Evolutionary conservation across 108 stramenopile species (phyloP).

Genomic region (Cylindrotheca fusiformis): DNA sequence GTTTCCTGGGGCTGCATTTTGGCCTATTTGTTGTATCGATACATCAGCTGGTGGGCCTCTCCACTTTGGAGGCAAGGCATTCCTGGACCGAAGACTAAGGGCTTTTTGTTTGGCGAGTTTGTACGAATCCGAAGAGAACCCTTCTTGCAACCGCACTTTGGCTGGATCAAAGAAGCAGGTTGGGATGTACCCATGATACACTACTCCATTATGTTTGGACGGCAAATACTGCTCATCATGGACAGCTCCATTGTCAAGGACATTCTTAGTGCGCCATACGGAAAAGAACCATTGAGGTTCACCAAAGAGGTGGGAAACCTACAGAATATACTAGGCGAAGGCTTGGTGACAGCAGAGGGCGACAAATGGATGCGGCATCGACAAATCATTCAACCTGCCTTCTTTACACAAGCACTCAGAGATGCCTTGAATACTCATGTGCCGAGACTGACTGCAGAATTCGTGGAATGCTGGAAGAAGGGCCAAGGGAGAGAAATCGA

Average conservation of each 20-base stretch:
- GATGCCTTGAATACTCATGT: constrained; percentile 35
- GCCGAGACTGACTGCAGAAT: constrained; percentile 19
- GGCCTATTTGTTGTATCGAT: not conserved
- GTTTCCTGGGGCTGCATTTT: not conserved
- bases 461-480: constrained; percentile 47
- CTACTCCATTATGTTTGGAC: constrained; percentile 38
- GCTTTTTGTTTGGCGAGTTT: constrained; percentile 37
- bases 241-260: constrained; percentile 29
- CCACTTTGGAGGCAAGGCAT: not conserved
- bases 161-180: constrained; percentile 58
- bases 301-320: constrained; percentile 18
- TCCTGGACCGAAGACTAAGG: constrained; percentile 16
- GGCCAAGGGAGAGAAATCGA: constrained; percentile 47
- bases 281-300: constrained; percentile 27
- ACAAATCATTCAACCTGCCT: constrained; percentile 62
- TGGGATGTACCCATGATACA: constrained; percentile 42
- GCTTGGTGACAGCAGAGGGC: constrained; percentile 58
- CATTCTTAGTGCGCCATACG: constrained; percentile 37
- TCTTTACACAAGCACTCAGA: constrained; percentile 33
- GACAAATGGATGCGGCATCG: constrained; percentile 57
- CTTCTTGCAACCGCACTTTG: constrained; percentile 47
- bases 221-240: constrained; percentile 30
- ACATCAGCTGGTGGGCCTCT: not conserved
- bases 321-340: constrained; percentile 35
- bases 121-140: constrained; percentile 26